Evolutionary conservation across 441 rosid genomes (phyloP).

Genomic region (Pelargonium myrrhifolium): DNA sequence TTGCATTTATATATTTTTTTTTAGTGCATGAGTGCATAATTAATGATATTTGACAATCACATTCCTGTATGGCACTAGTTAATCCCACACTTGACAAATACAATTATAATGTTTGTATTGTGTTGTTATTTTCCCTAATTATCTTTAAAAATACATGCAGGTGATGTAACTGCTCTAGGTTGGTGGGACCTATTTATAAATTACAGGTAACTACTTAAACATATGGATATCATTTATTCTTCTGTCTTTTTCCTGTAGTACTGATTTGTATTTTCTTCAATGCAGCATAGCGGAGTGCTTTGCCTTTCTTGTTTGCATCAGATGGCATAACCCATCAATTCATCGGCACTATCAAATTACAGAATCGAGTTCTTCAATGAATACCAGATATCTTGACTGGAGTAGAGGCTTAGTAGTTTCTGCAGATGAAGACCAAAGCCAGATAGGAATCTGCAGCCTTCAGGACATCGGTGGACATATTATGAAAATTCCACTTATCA

Average conservation of each 20-base stretch:
- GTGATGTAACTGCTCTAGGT: slow-evolving; percentile 55
- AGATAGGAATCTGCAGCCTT: slow-evolving; percentile 41
- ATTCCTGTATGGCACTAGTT: background rate
- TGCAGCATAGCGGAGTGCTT: slow-evolving; percentile 62
- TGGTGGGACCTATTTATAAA: slow-evolving; percentile 74
- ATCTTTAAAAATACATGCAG: slow-evolving; percentile 25
- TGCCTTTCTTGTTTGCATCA: slow-evolving; percentile 62
- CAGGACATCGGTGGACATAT: slow-evolving; percentile 63
- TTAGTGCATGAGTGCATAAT: too few species aligned
- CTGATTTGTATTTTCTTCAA: slow-evolving; percentile 16
- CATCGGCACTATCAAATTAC: slow-evolving; percentile 39
- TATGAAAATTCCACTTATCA: slow-evolving; percentile 51
- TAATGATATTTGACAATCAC: too few species aligned
- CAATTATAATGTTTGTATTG: background rate
- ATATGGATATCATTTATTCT: slow-evolving; percentile 1
- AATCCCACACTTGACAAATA: too few species aligned
- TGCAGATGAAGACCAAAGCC: slow-evolving; percentile 41
- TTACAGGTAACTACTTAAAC: slow-evolving; percentile 36
- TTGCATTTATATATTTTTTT: too few species aligned
- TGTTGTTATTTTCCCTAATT: slow-evolving; percentile 4
- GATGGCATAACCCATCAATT: slow-evolving; percentile 61
- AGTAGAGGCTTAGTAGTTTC: slow-evolving; percentile 46
- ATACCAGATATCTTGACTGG: slow-evolving; percentile 47
- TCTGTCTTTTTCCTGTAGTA: background rate
- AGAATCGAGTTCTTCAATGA: slow-evolving; percentile 42